Evolutionary conservation across 2,329 filamentous ascomycete species (phyloP).

Genomic region (Alternaria infectoria): DNA sequence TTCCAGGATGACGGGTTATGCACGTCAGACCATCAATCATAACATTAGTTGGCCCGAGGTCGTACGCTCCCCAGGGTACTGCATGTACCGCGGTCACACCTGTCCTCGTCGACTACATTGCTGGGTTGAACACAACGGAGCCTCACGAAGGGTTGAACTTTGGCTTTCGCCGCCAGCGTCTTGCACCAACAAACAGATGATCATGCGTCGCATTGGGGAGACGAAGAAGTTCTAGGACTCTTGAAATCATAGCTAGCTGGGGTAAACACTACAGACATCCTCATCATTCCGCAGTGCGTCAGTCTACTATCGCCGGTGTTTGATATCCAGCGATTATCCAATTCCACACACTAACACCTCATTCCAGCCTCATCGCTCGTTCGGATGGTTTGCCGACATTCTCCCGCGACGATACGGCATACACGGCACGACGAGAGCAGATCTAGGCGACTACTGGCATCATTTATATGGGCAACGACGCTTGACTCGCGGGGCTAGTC

Average conservation of each 20-base stretch:
- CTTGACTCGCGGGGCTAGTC: not conserved
- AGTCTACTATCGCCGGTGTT: too few species aligned
- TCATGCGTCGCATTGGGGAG: not conserved
- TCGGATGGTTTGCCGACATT: conserved; percentile 18
- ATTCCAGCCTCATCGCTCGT: conserved; percentile 10
- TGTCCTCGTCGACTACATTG: conserved; percentile 6
- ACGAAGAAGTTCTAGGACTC: not conserved
- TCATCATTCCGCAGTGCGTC: too few species aligned
- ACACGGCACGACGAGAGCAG: conserved; percentile 7
- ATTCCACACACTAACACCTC: not conserved
- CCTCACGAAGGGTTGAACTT: conserved; percentile 2
- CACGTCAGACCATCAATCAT: conserved; percentile 19
- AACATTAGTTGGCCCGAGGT: conserved; percentile 24
- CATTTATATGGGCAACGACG: conserved; percentile 10
- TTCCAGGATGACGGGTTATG: not conserved
- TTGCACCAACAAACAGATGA: not conserved
- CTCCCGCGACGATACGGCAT: conserved; percentile 6
- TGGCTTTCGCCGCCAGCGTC: conserved; percentile 23
- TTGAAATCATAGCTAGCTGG: too few species aligned
- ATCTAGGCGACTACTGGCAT: conserved; percentile 19
- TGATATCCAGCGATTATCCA: not conserved
- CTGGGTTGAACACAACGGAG: conserved; percentile 6
- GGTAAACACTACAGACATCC: too few species aligned
- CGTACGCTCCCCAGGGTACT: conserved; percentile 14
- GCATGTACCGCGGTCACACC: conserved; percentile 23